Conservation (phyloP, 2,329 filamentous ascomycete genomes). For the Sporothrix inflata region DNA sequence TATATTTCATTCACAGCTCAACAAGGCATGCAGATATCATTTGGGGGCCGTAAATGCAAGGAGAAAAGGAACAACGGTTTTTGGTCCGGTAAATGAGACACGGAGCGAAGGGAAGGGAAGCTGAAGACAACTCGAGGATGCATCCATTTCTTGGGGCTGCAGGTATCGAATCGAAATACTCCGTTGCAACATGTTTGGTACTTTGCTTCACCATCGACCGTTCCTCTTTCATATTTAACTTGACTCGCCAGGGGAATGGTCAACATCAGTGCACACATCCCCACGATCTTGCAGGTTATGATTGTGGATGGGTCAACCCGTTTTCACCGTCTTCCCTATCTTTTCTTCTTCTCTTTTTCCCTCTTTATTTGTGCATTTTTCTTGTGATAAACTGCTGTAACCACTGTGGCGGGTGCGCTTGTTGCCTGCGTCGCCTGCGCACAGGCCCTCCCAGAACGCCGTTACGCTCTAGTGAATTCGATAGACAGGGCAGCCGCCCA, state of each 20-base stretch:
- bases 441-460: neutral
- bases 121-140: neutral
- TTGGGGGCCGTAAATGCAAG: neutral
- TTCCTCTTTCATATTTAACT: neutral
- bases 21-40: too few relatives aligned
- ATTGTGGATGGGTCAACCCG: neutral
- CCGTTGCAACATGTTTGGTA: neutral
- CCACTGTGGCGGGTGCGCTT: neutral
- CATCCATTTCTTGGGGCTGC: neutral
- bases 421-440: neutral
- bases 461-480: conserved; percentile 1
- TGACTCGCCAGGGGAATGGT: neutral
- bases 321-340: neutral
- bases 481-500: neutral
- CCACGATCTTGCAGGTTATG: neutral
- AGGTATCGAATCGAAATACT: neutral
- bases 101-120: neutral
- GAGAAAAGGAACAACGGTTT: neutral
- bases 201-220: too few relatives aligned
- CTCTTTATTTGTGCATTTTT: neutral
- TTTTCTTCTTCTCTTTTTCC: neutral
- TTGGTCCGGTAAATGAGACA: neutral
- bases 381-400: neutral
- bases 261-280: neutral
- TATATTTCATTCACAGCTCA: neutral